Conservation (phyloP, 352 stramenopile species). For the Phytophthora niederhauseri region DNA sequence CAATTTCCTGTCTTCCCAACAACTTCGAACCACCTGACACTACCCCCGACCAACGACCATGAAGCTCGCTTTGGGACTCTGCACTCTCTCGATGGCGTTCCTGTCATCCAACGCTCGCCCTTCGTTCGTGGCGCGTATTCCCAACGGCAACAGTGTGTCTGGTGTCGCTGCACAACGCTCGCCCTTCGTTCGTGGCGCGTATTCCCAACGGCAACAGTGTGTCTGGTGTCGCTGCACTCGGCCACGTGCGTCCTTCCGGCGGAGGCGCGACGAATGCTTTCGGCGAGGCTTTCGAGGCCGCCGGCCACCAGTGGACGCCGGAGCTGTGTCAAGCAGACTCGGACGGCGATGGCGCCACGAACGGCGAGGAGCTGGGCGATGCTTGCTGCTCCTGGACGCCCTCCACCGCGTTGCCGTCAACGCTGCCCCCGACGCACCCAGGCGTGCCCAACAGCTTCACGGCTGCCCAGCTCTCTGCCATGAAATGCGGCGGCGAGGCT, state of each 20-base stretch:
- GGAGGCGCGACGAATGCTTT: slow-evolving; percentile 69
- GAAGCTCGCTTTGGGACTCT: slow-evolving; percentile 24
- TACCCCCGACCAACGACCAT: slow-evolving; percentile 13
- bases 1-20: slow-evolving; percentile 20
- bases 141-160: slow-evolving; percentile 54
- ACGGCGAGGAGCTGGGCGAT: slow-evolving; percentile 91
- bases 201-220: slow-evolving; percentile 68
- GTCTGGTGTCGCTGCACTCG: slow-evolving; percentile 54
- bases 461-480: slow-evolving; percentile 29
- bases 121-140: slow-evolving; percentile 61
- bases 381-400: slow-evolving; percentile 78
- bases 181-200: slow-evolving; percentile 53
- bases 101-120: slow-evolving; percentile 31
- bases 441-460: slow-evolving; percentile 53
- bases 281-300: slow-evolving; percentile 55
- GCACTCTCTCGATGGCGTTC: slow-evolving; percentile 12
- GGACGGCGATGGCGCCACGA: slow-evolving; percentile 83
- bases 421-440: slow-evolving; percentile 36
- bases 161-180: slow-evolving; percentile 50
- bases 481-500: slow-evolving; percentile 44
- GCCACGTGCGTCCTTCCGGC: slow-evolving; percentile 52
- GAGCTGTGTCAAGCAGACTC: slow-evolving; percentile 69
- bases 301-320: slow-evolving; percentile 52
- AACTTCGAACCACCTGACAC: slow-evolving; percentile 7
- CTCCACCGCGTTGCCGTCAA: slow-evolving; percentile 18